phyloP scores from a whole-genome alignment of 2,329 filamentous ascomycete species.

The Ceratocystis destructans region DNA sequence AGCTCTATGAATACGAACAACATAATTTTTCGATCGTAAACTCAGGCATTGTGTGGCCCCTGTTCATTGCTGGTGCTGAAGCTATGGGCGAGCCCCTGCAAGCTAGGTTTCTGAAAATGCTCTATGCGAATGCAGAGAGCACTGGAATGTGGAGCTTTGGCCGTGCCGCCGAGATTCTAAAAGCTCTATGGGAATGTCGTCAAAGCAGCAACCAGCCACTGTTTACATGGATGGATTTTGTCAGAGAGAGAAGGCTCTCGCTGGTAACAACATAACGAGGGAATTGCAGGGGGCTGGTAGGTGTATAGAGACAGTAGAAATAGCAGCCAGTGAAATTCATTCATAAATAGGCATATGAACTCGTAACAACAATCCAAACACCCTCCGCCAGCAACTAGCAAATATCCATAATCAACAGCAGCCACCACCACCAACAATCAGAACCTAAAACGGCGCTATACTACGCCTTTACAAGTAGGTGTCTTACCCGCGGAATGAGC shows the following conservation, averaged over 20 bases:
- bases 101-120: conserved; percentile 1
- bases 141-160: conserved; percentile 18
- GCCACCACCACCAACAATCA: too few relatives aligned
- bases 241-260: neutral
- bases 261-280: conserved; percentile 7
- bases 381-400: neutral
- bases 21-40: conserved; percentile 10
- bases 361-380: neutral
- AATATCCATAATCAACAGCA: too few relatives aligned
- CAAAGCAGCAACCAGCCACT: neutral
- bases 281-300: neutral
- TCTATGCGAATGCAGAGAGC: conserved; percentile 8
- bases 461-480: neutral
- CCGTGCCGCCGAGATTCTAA: conserved; percentile 1
- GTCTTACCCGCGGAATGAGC: conserved; percentile 18
- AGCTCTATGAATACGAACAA: conserved; percentile 16
- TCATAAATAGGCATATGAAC: neutral
- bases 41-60: conserved; percentile 17
- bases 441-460: too few relatives aligned
- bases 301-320: too few relatives aligned
- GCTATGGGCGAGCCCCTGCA: conserved; percentile 15
- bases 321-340: neutral
- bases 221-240: conserved; percentile 16
- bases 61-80: conserved; percentile 18
- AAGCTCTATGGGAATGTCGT: conserved; percentile 6